Evolutionary conservation across 2,329 filamentous ascomycete genomes (phyloP).

Genomic region (Truncatella angustata): DNA sequence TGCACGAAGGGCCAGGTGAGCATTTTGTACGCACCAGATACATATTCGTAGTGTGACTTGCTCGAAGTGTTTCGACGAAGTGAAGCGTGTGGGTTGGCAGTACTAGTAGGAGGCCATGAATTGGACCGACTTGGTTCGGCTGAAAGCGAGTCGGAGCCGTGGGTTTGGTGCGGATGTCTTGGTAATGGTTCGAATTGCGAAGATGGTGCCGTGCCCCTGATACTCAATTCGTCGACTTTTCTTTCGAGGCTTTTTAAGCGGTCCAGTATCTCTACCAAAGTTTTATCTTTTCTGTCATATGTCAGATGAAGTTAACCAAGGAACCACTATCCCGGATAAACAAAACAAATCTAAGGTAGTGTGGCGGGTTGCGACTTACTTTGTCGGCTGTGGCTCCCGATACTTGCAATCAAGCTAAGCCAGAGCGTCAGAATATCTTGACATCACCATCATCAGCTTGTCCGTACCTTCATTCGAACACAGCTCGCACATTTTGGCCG

Average conservation of each 20-base stretch:
- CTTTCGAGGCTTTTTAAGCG: slow-evolving; percentile 55
- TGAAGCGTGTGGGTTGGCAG: slow-evolving; percentile 9
- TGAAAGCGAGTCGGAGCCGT: slow-evolving; percentile 8
- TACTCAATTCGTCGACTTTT: slow-evolving; percentile 48
- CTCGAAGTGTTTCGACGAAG: background rate
- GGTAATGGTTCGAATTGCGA: slow-evolving; percentile 17
- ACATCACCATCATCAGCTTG: background rate
- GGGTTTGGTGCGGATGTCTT: slow-evolving; percentile 11
- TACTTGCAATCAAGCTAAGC: slow-evolving; percentile 55
- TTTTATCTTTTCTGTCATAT: slow-evolving; percentile 57
- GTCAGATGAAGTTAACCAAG: too few relatives aligned
- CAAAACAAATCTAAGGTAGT: slow-evolving; percentile 13
- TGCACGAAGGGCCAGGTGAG: slow-evolving; percentile 47
- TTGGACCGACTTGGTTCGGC: slow-evolving; percentile 18
- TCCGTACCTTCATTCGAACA: slow-evolving; percentile 29
- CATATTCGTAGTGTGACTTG: slow-evolving; percentile 28
- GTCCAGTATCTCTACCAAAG: slow-evolving; percentile 59
- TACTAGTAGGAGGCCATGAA: slow-evolving; percentile 21
- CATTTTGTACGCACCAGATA: slow-evolving; percentile 47
- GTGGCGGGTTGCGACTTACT: slow-evolving; percentile 43
- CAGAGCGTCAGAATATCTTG: background rate
- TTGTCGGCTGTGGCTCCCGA: slow-evolving; percentile 59
- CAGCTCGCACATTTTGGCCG: slow-evolving; percentile 61
- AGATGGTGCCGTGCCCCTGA: slow-evolving; percentile 22
- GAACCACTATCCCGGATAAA: too few relatives aligned